phyloP scores from a whole-genome alignment of 1,284 basidiomycete species.

The Tausonia pullulans region DNA sequence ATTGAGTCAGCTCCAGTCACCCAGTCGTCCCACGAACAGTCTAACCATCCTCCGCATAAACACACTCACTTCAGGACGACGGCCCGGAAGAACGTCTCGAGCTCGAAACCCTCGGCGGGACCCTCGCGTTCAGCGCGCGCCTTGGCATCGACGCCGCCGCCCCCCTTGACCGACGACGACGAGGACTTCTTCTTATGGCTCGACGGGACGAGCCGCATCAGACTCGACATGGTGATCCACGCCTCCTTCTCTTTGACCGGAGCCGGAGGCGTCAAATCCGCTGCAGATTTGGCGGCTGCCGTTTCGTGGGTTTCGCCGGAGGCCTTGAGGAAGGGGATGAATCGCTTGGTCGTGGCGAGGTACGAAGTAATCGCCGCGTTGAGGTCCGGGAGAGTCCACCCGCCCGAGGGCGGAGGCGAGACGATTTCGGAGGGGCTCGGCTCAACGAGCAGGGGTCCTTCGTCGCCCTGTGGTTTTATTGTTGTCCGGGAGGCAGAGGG shows the following conservation, averaged over 20 bases:
- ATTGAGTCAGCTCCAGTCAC: no score
- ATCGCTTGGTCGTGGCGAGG: not conserved
- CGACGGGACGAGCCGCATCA: constrained; percentile 3
- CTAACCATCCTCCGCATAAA: not conserved
- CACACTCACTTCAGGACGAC: constrained; percentile 29
- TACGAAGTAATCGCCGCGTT: constrained; percentile 1
- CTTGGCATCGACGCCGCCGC: constrained; percentile 12
- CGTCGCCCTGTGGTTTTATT: constrained; percentile 3
- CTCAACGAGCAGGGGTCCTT: constrained; percentile 2
- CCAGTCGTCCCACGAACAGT: no score
- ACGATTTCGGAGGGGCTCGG: not conserved
- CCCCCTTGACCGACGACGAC: not conserved
- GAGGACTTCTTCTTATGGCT: not conserved
- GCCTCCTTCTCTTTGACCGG: constrained; percentile 1
- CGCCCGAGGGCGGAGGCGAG: not conserved
- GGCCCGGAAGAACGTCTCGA: constrained; percentile 35
- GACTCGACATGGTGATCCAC: not conserved
- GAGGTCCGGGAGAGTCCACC: constrained; percentile 8
- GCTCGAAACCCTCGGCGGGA: constrained; percentile 32
- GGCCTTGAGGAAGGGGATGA: not conserved
- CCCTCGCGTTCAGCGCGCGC: constrained; percentile 23
- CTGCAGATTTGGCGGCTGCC: not conserved
- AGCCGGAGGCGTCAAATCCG: not conserved
- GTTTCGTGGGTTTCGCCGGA: not conserved
- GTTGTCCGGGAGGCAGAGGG: not conserved